Base-by-base conservation (phyloP, 352 stramenopile species). In the Blastocystis sp. region DNA sequence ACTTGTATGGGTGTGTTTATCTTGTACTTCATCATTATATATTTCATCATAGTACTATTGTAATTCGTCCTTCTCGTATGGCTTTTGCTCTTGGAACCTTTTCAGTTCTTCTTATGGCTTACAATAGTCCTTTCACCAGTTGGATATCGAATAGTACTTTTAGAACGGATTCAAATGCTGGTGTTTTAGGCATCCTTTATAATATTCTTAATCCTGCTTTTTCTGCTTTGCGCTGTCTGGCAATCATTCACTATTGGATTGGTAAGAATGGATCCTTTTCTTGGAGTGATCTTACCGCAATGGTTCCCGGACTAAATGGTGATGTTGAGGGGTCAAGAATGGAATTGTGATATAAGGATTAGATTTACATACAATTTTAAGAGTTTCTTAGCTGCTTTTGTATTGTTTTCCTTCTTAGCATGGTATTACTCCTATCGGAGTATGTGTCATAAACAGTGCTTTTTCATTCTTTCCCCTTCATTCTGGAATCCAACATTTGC, bases 351-450 rank as follows among this genome's bases (percentile, higher is more conserved):
- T 48, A 9, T 9, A 48, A 9, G 2, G 40, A 48, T n/a, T 48
- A 48, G 40, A 48, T 48, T 48, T 9, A 2, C 9, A 2, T 48
- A 9, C 40, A 48, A 48, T 48, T 48, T 9, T 48, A 48, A 48
- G 40, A 9, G 40, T 48, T 48, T 9, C 9, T 9, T 48, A 1
- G 40, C 3, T 48, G 9, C 9, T 9, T 48, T 48, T 48, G 40
- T 48, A 15, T 77, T 77, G 6, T 53, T 77, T 15, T 53, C 54
- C 24, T 77, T 51, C 66, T 42, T 54, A 13, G 5, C 37, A 40
- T 77, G 66, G 66, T 77, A 77, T 48, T 77, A 19, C 30, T 77
- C 66, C 11, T 77, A 77, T 42, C 60, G 60, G 15, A 70, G 60
- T 24, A 70, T 70, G 60, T 24, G 60, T 42, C 60, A 70, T 24